Evolutionary conservation across 2,329 filamentous ascomycete genomes (phyloP), one percentile per base, ranked within the genome.

Genomic region (Paracoccidioides brasiliensis): DNA sequence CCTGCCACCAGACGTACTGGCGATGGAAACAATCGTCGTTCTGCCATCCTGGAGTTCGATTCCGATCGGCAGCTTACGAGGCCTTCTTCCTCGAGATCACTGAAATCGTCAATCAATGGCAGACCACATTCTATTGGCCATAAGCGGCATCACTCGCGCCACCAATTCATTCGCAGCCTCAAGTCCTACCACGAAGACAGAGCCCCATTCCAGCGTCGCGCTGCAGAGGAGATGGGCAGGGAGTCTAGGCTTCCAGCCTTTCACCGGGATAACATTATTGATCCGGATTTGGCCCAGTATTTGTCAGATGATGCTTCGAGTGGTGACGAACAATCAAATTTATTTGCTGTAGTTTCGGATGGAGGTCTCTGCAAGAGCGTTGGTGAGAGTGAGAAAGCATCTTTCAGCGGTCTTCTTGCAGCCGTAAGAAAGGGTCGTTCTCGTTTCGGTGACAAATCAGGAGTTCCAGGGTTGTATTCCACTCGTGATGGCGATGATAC

Each of bases 251-350:
- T 95, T 40, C 85, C 90, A 14, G 90, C 90, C n/a, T 97, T 98
- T 63, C 93, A 98, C 68, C 90, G 93, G 66, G 93, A 98, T 74
- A 97, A 93, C 66, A 95, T 98, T 62, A 97, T 98, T 62, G 93
- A 98, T 67, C 93, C 93, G 1, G 93, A 98, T 65, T 76, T 98
- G 54, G 91, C 90, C 4, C 87, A 89, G 38, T 98, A 94, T 71
- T 86, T 98, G 78, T 98, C 93, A 5, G 93, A 98, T 67, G 84
- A 88, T 62, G 90, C 88, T 50, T 95, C 90, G 1, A 96, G 89
- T 64, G 91, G 87, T 41, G 90, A 95, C 63, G 90, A 98, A 61
- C 88, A 94, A 63, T 85, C 90, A 71, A 90, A 85, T 65, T 85
- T 96, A 10, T 87, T 95, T 70, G 73, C 79, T 28, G 84, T 86